phyloP scores from a whole-genome alignment of 2,329 filamentous ascomycete genomes.

The Xylariaceae sp. region DNA sequence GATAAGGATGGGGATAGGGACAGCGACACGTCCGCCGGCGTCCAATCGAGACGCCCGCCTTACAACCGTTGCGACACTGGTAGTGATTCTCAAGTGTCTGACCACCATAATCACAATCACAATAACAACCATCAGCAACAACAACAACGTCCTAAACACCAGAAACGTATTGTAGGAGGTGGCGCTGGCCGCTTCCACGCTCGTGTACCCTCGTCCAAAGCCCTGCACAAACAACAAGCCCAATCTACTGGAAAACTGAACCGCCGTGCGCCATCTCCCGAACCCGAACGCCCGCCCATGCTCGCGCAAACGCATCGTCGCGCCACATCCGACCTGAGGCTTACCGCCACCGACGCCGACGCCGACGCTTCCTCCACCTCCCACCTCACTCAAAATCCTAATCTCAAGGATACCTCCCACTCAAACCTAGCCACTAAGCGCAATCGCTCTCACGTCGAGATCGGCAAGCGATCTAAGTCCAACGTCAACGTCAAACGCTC shows the following conservation, averaged over 20 bases:
- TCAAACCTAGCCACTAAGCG: constrained; percentile 55
- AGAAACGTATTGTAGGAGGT: constrained; percentile 55
- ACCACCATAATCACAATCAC: constrained; percentile 36
- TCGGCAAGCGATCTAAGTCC: constrained; percentile 59
- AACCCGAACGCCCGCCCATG: constrained; percentile 48
- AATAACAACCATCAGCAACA: constrained; percentile 21
- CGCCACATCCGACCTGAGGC: constrained; percentile 57
- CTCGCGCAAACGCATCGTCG: constrained; percentile 52
- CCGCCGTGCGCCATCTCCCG: constrained; percentile 53
- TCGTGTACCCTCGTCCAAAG: constrained; percentile 60
- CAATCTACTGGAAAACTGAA: constrained; percentile 49
- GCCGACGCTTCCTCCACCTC: too few relatives aligned
- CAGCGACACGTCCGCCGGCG: constrained; percentile 54
- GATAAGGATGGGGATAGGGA: constrained; percentile 42
- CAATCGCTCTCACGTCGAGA: constrained; percentile 65
- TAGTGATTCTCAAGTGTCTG: constrained; percentile 47
- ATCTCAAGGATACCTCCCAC: constrained; percentile 63
- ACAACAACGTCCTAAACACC: constrained; percentile 43
- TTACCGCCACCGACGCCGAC: constrained; percentile 46
- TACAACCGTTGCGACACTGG: constrained; percentile 42
- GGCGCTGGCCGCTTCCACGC: constrained; percentile 56
- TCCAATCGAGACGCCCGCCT: constrained; percentile 63
- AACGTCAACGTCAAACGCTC: constrained; percentile 60
- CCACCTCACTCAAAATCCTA: constrained; percentile 42
- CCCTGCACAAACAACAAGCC: constrained; percentile 51